Evolutionary conservation across 129 eudicot genomes (phyloP), one percentile per base, ranked within the genome.

Genomic region (Chrysanthemum makinoi): DNA sequence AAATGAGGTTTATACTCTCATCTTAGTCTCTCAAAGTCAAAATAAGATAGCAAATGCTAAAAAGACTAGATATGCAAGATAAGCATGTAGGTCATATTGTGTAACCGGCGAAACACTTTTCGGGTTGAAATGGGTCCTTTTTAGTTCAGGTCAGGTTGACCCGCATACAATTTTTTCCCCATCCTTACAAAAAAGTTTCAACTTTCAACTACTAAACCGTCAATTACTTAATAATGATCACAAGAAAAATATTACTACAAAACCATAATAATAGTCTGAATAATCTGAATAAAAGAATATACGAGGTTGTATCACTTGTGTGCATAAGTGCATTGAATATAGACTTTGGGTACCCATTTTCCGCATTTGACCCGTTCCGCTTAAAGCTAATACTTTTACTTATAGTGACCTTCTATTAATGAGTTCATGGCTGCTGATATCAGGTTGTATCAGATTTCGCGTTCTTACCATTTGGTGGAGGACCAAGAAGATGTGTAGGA

Each of bases 401-500:
- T 58, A 2, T 35, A 57, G 5, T 4, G 44, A 39, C 1, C 6
- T 28, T 28, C 3, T 5, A 3, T 2, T 35, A 35, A 6, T 35
- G 18, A 69, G 71, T 60, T 19, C 33, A 19, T 79, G 56, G 62
- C 24, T 73, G 62, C 4, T 70, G 69, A 69, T 70, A 48, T 47
- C 87, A 95, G 99, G 69, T 76, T 19, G 79, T 88, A 79, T 84
- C 99, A 30, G 99, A 95, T 68, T 95, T 88, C 59, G 91, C 99
- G 1, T 90, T 95, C 80, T 86, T 95, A 86, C 97, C 97, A 13
- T 95, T 95, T 70, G 99, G 99, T 12, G 99, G 99, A 18, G 99
- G 99, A 13, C 99, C 99, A 48, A 88, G 99, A 80, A 86, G 94
- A 80, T 95, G 99, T 43, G 97, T 90, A 2, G 99, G 99, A 51